Base-by-base conservation (phyloP, 768 basidiomycete genomes). In the Serpula lacrymans region DNA sequence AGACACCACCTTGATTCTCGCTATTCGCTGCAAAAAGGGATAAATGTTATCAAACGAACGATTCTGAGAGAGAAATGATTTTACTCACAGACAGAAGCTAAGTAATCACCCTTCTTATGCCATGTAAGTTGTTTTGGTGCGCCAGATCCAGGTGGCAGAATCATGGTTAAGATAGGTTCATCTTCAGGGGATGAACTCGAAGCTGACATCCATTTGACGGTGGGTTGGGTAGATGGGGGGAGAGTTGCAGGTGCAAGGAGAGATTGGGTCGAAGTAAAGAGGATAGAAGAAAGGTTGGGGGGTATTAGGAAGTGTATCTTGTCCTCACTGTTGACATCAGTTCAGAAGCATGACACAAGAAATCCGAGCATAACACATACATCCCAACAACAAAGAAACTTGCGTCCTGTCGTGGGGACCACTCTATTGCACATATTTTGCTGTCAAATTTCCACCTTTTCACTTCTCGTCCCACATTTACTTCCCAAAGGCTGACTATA, bases 41-140 rank as follows among this genome's bases (percentile, higher is more conserved):
- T 33, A 43, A 36, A 46, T 12, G 43, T 48, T 22, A 42, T 22
- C 8, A 21, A 39, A 51, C 33, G 9, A 21, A 32, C 14, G 6
- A 24, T 16, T n/a, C 5, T 20, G 22, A 5, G 23, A 26, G 12
- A 28, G 11, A 40, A 4, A 17, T n/a, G 46, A 37, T n/a, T 24
- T 21, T 17, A 83, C 92, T 64, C 59, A 97, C 95, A 88, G 45
- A 98, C 92, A 35, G 89, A 89, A 33, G 95, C 84, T 49, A 99
- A 71, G 57, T 99, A 99, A 60, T 99, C 96, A 35, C 96, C 96
- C 55, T 83, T 80, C 38, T 87, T 74, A 62, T 99, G 96, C 92
- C 94, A 98, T 26, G 84, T 65, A 8, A 97, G 71, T 57, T 96
- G 90, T 53, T 77, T 86, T 5, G 86, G 77, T 29, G 79, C 53